phyloP scores from a whole-genome alignment of 345 rosid genomes.

The Toxicodendron radicans region DNA sequence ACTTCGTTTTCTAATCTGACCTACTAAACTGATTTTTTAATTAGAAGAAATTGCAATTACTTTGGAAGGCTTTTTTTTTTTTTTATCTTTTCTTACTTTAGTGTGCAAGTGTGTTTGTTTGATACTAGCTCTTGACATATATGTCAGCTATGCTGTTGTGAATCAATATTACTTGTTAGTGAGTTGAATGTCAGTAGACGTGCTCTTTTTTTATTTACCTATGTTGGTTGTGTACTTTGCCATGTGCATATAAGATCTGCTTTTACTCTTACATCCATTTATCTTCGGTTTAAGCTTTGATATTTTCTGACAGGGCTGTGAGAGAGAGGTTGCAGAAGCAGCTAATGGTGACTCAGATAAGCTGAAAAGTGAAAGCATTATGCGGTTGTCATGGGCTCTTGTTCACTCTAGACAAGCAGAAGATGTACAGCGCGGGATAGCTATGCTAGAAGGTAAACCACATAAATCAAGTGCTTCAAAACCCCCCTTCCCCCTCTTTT shows the following conservation, averaged over 20 bases:
- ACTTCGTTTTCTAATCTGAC: no score
- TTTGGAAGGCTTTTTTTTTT: no score
- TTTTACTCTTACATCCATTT: background rate
- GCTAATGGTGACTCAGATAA: constrained; percentile 51
- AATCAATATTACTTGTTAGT: background rate
- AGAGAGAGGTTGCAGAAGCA: constrained; percentile 69
- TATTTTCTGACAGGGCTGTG: constrained; percentile 62
- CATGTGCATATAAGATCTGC: background rate
- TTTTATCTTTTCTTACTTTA: no score
- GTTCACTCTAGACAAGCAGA: constrained; percentile 74
- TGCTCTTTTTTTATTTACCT: background rate
- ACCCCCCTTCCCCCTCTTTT: no score
- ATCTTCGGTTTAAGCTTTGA: background rate
- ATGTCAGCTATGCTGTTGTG: background rate
- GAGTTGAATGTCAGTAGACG: background rate
- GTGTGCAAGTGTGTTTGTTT: background rate
- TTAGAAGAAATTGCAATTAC: no score
- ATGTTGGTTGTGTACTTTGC: no score
- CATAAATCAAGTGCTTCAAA: background rate
- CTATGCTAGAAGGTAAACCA: constrained; percentile 65
- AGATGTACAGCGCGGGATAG: constrained; percentile 76
- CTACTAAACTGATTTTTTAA: no score
- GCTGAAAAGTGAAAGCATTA: constrained; percentile 56
- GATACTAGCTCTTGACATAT: background rate
- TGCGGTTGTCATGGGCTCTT: constrained; percentile 89